Conservation (phyloP, 2,329 filamentous ascomycete genomes). For the Pseudocercospora eumusae region DNA sequence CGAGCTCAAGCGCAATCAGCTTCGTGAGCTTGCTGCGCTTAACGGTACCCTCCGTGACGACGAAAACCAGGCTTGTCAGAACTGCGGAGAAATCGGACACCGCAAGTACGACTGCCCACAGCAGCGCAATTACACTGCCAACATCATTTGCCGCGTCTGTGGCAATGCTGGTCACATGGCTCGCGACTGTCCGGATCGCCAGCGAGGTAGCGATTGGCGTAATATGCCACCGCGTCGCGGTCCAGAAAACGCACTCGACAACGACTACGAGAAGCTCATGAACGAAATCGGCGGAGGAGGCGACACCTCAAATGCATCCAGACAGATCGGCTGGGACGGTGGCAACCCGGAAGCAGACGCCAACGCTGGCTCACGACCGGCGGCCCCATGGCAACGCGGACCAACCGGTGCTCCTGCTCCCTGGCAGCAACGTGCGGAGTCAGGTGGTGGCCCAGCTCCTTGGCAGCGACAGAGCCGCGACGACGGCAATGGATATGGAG, state of each 20-base stretch:
- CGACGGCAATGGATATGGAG: constrained; percentile 27
- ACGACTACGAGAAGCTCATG: constrained; percentile 98
- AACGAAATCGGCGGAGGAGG: constrained; percentile 78
- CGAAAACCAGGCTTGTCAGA: constrained; percentile 98
- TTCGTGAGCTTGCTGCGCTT: constrained; percentile 93
- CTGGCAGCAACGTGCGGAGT: constrained; percentile 37
- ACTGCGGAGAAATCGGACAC: constrained; percentile 97
- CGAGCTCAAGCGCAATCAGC: constrained; percentile 97
- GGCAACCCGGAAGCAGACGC: constrained; percentile 55
- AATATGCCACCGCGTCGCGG: constrained; percentile 61
- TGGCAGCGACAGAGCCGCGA: constrained; percentile 38
- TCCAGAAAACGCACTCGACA: constrained; percentile 72
- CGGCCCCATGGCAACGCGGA: constrained; percentile 35
- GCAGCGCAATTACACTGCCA: constrained; percentile 97
- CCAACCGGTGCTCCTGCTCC: constrained; percentile 40
- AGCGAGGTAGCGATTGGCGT: constrained; percentile 88
- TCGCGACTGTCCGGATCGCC: constrained; percentile 92
- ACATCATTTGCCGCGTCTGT: constrained; percentile 97
- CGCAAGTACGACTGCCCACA: constrained; percentile 98
- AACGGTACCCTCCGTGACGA: constrained; percentile 99
- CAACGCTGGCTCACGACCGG: constrained; percentile 59
- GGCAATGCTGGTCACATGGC: constrained; percentile 98
- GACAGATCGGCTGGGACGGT: constrained; percentile 84
- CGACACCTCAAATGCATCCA: constrained; percentile 62
- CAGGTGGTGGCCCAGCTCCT: constrained; percentile 39